Base-by-base conservation (phyloP, 2,329 filamentous ascomycete species). In the Arthrocladium fulminans region DNA sequence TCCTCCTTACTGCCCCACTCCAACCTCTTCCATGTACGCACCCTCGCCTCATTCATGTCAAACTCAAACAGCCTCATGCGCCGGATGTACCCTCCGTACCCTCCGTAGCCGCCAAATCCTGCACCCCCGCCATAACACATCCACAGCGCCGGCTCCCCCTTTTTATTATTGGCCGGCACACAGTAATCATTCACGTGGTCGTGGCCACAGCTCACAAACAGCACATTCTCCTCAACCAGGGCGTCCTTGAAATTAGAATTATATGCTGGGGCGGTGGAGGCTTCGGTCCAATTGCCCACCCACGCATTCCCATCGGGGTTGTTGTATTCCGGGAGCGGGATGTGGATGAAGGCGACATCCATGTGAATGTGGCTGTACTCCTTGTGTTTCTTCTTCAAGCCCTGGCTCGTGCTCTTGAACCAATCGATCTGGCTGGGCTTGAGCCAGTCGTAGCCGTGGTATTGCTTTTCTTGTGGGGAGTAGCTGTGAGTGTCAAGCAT, bases 141-240 rank as follows among this genome's bases (percentile, higher is more conserved):
- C 92, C 92, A 98, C 2, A 97, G 70, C 24, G 83, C 77, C 0
- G 84, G 82, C 42, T 75, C 74, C n/a, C 73, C 67, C 19, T 69
- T 69, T 45, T 76, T 61, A 27, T 71, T 59, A 34, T 59, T 58
- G 0, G 60, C 66, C 2, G 71, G 65, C 54, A 86, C 82, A 65
- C 92, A 98, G 65, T 96, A 97, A 62, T 98, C 92, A 63, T 98
- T 98, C 56, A 85, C 90, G 63, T 98, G 92, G 62, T 98, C 92
- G 64, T 97, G 90, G 63, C 90, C 90, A 61, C 87, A 94, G 59
- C 86, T 90, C 54, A 94, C 86, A 70, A 92, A 83, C 49, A 88
- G 76, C 27, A 98, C 76, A 27, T 86, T 86, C 65, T 94, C 80
- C 58, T 94, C 83, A 7, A 94, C 80, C 7, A 98, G 74, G 2